These are phyloP conservation scores for Candida ficus DNA, from an alignment of 805 yeast genomes.

Conservation along the genomic window DNA sequence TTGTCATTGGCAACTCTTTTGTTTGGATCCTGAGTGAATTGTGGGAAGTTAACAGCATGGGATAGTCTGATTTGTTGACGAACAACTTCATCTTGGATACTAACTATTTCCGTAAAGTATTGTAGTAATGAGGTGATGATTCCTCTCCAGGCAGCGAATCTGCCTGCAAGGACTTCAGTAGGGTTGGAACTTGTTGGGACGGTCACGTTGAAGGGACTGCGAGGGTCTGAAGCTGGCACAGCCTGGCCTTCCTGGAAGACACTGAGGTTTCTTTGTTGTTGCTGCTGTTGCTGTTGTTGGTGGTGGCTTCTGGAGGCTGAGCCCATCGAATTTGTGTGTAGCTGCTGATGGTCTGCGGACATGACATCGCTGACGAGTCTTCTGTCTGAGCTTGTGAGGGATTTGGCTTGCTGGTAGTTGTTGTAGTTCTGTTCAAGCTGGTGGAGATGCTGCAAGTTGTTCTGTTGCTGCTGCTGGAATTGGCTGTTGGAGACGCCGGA, in stretches of 20 bases:
- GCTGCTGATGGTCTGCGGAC: slow-evolving; percentile 11
- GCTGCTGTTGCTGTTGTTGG: slow-evolving; percentile 6
- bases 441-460: slow-evolving; percentile 39
- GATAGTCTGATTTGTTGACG: slow-evolving; percentile 78
- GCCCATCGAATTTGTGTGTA: slow-evolving; percentile 7
- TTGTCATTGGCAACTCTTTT: neutral
- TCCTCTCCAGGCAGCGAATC: slow-evolving; percentile 84
- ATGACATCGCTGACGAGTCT: slow-evolving; percentile 12
- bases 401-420: slow-evolving; percentile 35
- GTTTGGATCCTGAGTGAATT: slow-evolving; percentile 16
- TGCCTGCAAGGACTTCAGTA: slow-evolving; percentile 76
- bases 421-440: slow-evolving; percentile 37
- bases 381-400: slow-evolving; percentile 34
- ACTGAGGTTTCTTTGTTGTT: slow-evolving; percentile 9
- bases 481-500: slow-evolving; percentile 30
- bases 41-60: slow-evolving; percentile 58
- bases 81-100: slow-evolving; percentile 83
- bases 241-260: neutral
- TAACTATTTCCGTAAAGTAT: slow-evolving; percentile 73
- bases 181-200: slow-evolving; percentile 68
- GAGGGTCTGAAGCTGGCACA: slow-evolving; percentile 29
- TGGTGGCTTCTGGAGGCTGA: slow-evolving; percentile 4
- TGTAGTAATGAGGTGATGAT: slow-evolving; percentile 68
- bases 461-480: slow-evolving; percentile 42
- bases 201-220: slow-evolving; percentile 42